phyloP scores from a whole-genome alignment of 306 rosid genomes.

The Dalbergia oliveri region DNA sequence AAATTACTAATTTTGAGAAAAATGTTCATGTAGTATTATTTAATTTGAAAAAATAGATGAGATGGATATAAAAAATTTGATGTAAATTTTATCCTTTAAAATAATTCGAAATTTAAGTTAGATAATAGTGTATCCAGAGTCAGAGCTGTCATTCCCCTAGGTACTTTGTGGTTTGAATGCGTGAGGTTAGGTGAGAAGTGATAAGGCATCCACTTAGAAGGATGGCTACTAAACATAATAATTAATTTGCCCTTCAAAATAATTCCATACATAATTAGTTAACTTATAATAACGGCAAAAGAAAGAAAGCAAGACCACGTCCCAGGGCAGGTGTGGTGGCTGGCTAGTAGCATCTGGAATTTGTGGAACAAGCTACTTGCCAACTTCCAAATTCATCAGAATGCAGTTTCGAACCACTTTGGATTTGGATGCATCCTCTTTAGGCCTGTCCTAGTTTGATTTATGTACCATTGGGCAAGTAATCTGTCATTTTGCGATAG shows the following conservation, averaged over 20 bases:
- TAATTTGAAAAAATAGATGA: too few relatives aligned
- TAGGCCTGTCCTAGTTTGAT: constrained; percentile 28
- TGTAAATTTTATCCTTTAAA: too few relatives aligned
- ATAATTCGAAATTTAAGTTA: background rate
- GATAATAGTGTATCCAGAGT: background rate
- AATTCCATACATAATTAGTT: constrained; percentile 26
- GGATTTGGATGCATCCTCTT: background rate
- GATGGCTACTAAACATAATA: too few relatives aligned
- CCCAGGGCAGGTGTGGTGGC: constrained; percentile 42
- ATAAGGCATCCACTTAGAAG: constrained; percentile 30
- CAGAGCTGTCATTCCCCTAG: constrained; percentile 40
- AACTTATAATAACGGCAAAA: constrained; percentile 28
- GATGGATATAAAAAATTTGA: too few relatives aligned
- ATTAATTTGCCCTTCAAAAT: constrained; percentile 33
- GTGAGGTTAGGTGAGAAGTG: constrained; percentile 37
- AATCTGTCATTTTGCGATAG: constrained; percentile 39
- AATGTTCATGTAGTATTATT: too few relatives aligned
- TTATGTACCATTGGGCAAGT: constrained; percentile 1
- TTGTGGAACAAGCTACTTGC: constrained; percentile 36
- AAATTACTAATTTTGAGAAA: too few relatives aligned
- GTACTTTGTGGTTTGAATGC: constrained; percentile 42
- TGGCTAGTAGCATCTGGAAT: constrained; percentile 35
- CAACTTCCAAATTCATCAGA: constrained; percentile 37
- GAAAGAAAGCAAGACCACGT: constrained; percentile 50
- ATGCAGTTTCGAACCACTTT: constrained; percentile 11